A percentile compares a stretch with the other conserved stretches of the same genome.
These are phyloP conservation scores for Zasmidium citrigriseum DNA, from an alignment of 2,329 filamentous ascomycete species.

Conservation along the genomic window DNA sequence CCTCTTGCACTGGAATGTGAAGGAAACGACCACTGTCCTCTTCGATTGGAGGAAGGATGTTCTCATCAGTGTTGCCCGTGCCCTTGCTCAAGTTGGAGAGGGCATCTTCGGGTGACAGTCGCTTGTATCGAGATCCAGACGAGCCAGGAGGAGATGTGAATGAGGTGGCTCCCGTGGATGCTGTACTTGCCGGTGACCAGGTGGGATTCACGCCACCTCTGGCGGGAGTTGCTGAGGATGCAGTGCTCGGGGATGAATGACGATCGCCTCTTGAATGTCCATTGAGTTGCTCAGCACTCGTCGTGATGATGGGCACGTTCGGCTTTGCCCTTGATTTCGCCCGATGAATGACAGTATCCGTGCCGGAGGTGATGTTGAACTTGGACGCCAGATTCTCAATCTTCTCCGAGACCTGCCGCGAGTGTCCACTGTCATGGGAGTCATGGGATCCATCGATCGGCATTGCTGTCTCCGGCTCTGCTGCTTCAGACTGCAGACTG, in stretches of 20 bases:
- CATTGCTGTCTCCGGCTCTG: not conserved
- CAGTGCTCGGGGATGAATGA: slow-evolving; percentile 19
- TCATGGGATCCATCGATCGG: not conserved
- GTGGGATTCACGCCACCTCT: slow-evolving; percentile 13
- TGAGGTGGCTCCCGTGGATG: slow-evolving; percentile 38
- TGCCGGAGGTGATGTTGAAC: slow-evolving; percentile 21
- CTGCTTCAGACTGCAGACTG: slow-evolving; percentile 1
- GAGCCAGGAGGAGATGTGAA: slow-evolving; percentile 29
- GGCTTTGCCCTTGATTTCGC: slow-evolving; percentile 22
- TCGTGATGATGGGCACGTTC: slow-evolving; percentile 27
- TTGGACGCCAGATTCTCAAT: slow-evolving; percentile 26
- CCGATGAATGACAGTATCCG: slow-evolving; percentile 30
- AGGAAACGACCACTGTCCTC: slow-evolving; percentile 31
- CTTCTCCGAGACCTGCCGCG: slow-evolving; percentile 1
- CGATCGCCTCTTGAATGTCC: slow-evolving; percentile 15
- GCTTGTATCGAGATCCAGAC: slow-evolving; percentile 27
- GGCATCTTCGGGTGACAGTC: slow-evolving; percentile 29
- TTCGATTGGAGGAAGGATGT: slow-evolving; percentile 33
- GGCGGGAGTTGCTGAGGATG: slow-evolving; percentile 17
- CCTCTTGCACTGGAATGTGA: slow-evolving; percentile 35
- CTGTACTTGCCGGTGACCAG: slow-evolving; percentile 33
- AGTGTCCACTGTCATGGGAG: slow-evolving; percentile 4
- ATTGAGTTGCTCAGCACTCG: slow-evolving; percentile 17
- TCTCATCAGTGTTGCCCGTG: slow-evolving; percentile 25
- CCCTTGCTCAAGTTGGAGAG: slow-evolving; percentile 24